Conservation (phyloP, 768 basidiomycete species). For the Lentinula edodes region DNA sequence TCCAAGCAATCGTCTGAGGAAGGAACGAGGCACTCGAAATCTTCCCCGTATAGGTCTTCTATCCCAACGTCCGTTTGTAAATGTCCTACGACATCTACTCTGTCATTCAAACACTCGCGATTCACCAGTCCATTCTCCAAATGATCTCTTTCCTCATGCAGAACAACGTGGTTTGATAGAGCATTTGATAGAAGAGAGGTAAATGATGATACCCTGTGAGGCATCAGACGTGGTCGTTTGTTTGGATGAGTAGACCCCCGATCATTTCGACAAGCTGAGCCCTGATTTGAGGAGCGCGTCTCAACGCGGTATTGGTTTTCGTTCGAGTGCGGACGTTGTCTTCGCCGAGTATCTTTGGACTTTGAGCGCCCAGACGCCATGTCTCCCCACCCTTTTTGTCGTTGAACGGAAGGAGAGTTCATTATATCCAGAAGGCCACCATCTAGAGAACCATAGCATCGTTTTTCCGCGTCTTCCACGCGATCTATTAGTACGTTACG, state of each 20-base stretch:
- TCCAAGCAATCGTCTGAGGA: slow-evolving; percentile 6
- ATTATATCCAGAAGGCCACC: slow-evolving; percentile 1
- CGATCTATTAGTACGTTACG: slow-evolving; percentile 36
- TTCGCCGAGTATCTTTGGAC: background rate
- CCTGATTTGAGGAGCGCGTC: background rate
- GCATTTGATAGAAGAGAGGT: slow-evolving; percentile 35
- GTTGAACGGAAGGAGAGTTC: slow-evolving; percentile 6
- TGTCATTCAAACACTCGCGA: background rate
- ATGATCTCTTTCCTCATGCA: slow-evolving; percentile 18
- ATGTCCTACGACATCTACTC: background rate
- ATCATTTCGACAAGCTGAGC: background rate
- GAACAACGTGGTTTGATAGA: slow-evolving; percentile 25
- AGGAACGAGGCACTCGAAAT: background rate
- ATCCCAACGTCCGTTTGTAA: background rate
- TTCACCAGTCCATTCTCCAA: background rate
- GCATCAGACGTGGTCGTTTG: slow-evolving; percentile 8
- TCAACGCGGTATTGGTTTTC: slow-evolving; percentile 2
- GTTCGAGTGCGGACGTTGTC: slow-evolving; percentile 14
- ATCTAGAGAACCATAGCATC: slow-evolving; percentile 30
- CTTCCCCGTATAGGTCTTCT: background rate
- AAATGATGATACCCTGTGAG: slow-evolving; percentile 22
- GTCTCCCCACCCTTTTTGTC: slow-evolving; percentile 34
- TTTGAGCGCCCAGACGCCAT: slow-evolving; percentile 38
- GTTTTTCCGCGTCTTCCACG: slow-evolving; percentile 47
- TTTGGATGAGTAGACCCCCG: slow-evolving; percentile 2